Conservation (phyloP, 768 basidiomycete genomes). For the Lepiota venenata region DNA sequence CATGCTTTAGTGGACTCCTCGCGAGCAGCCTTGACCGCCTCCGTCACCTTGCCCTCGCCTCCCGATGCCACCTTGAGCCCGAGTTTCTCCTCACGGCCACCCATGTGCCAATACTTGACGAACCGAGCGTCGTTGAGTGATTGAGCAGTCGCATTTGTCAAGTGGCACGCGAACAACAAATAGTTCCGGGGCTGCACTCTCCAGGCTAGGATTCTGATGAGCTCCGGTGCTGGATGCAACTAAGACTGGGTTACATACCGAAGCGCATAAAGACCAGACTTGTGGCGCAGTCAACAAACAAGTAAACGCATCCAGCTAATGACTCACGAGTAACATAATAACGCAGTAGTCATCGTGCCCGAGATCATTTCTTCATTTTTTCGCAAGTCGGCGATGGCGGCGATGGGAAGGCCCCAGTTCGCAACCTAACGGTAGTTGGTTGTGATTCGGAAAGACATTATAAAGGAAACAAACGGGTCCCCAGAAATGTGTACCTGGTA, state of each 20-base stretch:
- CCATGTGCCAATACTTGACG: constrained; percentile 86
- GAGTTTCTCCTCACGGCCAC: constrained; percentile 76
- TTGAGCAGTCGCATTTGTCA: constrained; percentile 89
- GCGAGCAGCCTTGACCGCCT: constrained; percentile 45
- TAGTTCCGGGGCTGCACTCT: constrained; percentile 95
- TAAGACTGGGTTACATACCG: constrained; percentile 44
- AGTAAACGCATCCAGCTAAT: neutral
- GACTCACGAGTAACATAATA: constrained; percentile 90
- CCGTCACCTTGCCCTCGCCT: constrained; percentile 40
- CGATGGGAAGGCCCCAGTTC: constrained; percentile 97
- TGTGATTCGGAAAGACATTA: constrained; percentile 12
- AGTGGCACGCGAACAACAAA: constrained; percentile 90
- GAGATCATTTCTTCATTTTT: constrained; percentile 98
- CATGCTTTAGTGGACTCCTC: constrained; percentile 36
- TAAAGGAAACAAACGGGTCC: constrained; percentile 66
- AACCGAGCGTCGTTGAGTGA: constrained; percentile 81
- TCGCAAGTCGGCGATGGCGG: constrained; percentile 84
- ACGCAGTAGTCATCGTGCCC: constrained; percentile 92
- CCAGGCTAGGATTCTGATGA: constrained; percentile 61
- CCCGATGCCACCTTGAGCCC: constrained; percentile 28
- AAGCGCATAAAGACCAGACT: constrained; percentile 93
- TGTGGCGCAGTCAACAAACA: constrained; percentile 6
- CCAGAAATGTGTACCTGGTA: constrained; percentile 96
- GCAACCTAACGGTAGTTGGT: constrained; percentile 61
- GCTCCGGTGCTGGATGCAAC: neutral